Evolutionary conservation across 176 grass and related monocot species (phyloP), one percentile per base, ranked within the genome.

Genomic region (Oryza nivara): DNA sequence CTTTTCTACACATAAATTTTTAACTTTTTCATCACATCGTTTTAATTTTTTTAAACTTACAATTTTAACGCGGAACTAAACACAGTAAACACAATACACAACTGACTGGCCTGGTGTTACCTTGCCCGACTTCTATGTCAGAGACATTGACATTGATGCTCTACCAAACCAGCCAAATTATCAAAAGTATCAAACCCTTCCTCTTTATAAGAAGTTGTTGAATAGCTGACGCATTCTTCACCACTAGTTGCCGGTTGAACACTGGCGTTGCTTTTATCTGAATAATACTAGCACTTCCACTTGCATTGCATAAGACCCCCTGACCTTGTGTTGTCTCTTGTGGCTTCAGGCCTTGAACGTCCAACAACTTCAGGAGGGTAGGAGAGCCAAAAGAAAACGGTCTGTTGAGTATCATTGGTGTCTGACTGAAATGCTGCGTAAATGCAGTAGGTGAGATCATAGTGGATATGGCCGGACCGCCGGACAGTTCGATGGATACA

Each of bases 131-230:
- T 4, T n/a, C 16, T 64, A 65, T 51, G 32, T 45, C 77, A 22
- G 77, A 22, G 77, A 71, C 22, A 76, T 51, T 7, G 78, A 85
- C 22, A 76, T 51, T 5, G 77, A 85, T 70, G 30, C 77, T 16
- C 20, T 13, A 54, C 65, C 71, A 36, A 36, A 81, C 28, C 30
- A 25, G 30, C 41, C 70, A 79, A 25, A 6, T 47, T 46, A 44
- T 79, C 44, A 41, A 8, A 7, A 41, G 40, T 41, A 41, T 41
- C 40, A 45, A 5, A 34, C 4, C 7, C 1, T 15, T 70, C 54
- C 16, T 47, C 10, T 11, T 12, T 13, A 11, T 40, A 2, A 74
- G 58, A 61, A 54, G 51, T 8, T 8, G 6, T 58, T 20, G 54
- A 58, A 58, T 58, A 41, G 51, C 9, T 61, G 58, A 46, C 54